A percentile compares a stretch with the other conserved stretches of the same genome.
These are phyloP conservation scores for Pleurotus tuoliensis DNA, from an alignment of 768 basidiomycete species.

Conservation along the genomic window DNA sequence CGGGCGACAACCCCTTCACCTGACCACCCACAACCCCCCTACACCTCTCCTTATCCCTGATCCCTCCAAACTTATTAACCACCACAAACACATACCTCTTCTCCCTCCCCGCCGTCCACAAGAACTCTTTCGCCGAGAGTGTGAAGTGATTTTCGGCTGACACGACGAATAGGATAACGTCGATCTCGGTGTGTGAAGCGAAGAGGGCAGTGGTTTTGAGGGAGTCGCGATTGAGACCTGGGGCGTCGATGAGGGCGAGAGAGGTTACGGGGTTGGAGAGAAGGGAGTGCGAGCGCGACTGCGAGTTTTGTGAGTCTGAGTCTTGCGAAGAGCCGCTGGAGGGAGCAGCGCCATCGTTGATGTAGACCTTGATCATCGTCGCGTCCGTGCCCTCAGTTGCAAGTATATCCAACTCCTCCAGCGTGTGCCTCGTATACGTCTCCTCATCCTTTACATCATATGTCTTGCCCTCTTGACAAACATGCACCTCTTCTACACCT, in stretches of 20 bases:
- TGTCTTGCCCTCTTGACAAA: constrained; percentile 60
- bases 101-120: constrained; percentile 89
- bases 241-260: constrained; percentile 97
- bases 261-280: constrained; percentile 95
- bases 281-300: constrained; percentile 46
- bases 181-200: constrained; percentile 95
- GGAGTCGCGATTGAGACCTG: constrained; percentile 94
- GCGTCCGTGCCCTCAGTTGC: constrained; percentile 63
- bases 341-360: constrained; percentile 74
- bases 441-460: constrained; percentile 72
- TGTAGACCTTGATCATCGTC: constrained; percentile 82
- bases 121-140: constrained; percentile 90
- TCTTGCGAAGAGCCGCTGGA: constrained; percentile 34
- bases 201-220: constrained; percentile 94
- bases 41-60: constrained; percentile 94
- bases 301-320: no score
- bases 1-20: constrained; percentile 88
- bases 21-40: constrained; percentile 86
- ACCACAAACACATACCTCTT: constrained; percentile 98
- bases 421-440: constrained; percentile 67
- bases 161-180: constrained; percentile 97
- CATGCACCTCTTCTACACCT: constrained; percentile 81
- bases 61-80: constrained; percentile 96
- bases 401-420: constrained; percentile 74
- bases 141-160: constrained; percentile 99